Evolutionary conservation across 495 filamentous ascomycete genomes (phyloP).

Genomic region (Penicillium lividum): DNA sequence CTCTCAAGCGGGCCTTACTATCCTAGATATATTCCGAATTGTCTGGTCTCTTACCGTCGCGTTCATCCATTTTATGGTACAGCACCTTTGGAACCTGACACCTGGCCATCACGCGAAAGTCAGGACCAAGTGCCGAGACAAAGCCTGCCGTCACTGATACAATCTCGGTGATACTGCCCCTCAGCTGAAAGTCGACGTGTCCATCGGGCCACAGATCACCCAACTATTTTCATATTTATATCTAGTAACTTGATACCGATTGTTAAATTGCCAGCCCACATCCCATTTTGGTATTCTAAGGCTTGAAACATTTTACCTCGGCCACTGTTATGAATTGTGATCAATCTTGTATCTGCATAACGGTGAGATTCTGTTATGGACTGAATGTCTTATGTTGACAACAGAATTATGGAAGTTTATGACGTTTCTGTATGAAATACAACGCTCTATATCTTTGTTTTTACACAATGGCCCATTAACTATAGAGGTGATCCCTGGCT

Average conservation of each 20-base stretch:
- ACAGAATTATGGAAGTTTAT: background rate
- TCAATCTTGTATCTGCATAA: background rate
- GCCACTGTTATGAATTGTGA: background rate
- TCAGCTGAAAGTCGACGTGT: background rate
- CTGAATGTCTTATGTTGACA: background rate
- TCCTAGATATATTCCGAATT: slow-evolving; percentile 10
- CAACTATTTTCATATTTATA: background rate
- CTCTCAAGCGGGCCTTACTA: slow-evolving; percentile 11
- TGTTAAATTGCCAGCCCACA: background rate
- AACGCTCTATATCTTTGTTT: background rate
- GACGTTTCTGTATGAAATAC: background rate
- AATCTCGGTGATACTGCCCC: background rate
- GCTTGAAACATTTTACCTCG: background rate
- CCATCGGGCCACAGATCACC: background rate
- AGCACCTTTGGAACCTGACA: slow-evolving; percentile 4
- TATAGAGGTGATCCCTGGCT: background rate
- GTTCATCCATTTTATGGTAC: slow-evolving; percentile 3
- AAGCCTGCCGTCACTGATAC: background rate
- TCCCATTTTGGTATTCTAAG: background rate
- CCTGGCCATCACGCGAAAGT: background rate
- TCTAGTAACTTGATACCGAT: background rate
- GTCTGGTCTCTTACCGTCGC: slow-evolving; percentile 6
- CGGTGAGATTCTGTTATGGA: background rate
- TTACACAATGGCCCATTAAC: background rate
- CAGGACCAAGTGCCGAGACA: background rate